These are phyloP conservation scores for Talaromyces pinophilus DNA, from an alignment of 2,329 filamentous ascomycete genomes.

Conservation along the genomic window DNA sequence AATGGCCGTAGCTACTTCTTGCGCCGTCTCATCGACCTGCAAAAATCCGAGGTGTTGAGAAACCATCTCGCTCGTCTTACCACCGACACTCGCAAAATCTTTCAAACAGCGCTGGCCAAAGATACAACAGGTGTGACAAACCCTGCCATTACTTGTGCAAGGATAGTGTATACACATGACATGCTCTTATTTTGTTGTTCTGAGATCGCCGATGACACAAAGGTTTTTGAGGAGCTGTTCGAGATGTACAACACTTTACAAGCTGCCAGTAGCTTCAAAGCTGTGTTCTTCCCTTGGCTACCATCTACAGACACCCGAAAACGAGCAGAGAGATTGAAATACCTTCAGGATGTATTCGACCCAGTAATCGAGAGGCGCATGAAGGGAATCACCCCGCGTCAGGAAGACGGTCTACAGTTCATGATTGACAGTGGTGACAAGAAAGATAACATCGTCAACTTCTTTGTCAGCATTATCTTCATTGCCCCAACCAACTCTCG, in stretches of 20 bases:
- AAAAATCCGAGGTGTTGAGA: background rate
- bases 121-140: slow-evolving; percentile 1
- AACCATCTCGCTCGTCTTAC: background rate
- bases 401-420: slow-evolving; percentile 14
- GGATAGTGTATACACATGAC: background rate
- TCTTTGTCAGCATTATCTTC: slow-evolving; percentile 17
- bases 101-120: background rate
- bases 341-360: background rate
- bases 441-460: slow-evolving; percentile 16
- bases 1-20: slow-evolving; percentile 9
- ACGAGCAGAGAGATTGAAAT: slow-evolving; percentile 1
- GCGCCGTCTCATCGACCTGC: slow-evolving; percentile 1
- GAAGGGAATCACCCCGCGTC: slow-evolving; percentile 3
- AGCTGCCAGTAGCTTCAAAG: slow-evolving; percentile 11
- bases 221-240: background rate
- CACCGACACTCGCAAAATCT: background rate
- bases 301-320: slow-evolving; percentile 7
- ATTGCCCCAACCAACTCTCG: slow-evolving; percentile 7
- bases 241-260: background rate
- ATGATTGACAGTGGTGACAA: slow-evolving; percentile 17
- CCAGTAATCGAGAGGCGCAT: slow-evolving; percentile 17
- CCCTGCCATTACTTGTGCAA: slow-evolving; percentile 7
- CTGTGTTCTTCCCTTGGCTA: slow-evolving; percentile 11
- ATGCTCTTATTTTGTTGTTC: slow-evolving; percentile 1
- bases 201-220: slow-evolving; percentile 15